Evolutionary conservation across 257 asterid species (phyloP).

Genomic region (Solanum gandarillasii): DNA sequence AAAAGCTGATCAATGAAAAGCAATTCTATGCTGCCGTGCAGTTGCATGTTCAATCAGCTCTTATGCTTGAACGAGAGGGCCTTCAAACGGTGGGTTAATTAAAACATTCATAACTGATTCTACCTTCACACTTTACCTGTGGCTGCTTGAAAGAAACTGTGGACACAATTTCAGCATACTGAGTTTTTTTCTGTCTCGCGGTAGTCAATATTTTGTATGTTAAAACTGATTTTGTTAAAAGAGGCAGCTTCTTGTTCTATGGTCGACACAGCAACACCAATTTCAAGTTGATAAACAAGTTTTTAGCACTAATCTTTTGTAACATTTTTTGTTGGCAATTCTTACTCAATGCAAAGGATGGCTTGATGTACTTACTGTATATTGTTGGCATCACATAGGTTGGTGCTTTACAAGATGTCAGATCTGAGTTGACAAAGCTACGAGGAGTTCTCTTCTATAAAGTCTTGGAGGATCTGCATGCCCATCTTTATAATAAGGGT

Average conservation of each 20-base stretch:
- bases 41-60: constrained; percentile 73
- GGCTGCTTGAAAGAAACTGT: background rate
- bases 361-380: constrained; percentile 6
- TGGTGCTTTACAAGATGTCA: constrained; percentile 99
- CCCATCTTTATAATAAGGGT: constrained; percentile 95
- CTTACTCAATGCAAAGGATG: constrained; percentile 9
- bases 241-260: background rate
- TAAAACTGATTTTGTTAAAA: background rate
- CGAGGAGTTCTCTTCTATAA: constrained; percentile 88
- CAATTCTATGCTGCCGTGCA: constrained; percentile 98
- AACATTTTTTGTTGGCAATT: background rate
- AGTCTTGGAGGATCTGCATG: constrained; percentile 93
- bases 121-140: background rate
- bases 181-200: background rate
- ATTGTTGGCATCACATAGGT: constrained; percentile 45
- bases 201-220: background rate
- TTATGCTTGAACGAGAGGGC: constrained; percentile 98
- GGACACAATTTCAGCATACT: background rate
- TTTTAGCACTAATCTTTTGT: background rate
- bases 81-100: constrained; percentile 75
- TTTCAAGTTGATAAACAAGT: background rate
- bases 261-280: background rate
- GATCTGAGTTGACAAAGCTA: constrained; percentile 89
- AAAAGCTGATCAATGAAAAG: constrained; percentile 83
- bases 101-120: background rate